Base-by-base conservation (phyloP, 768 basidiomycete genomes). In the Leccinum rimulosum region DNA sequence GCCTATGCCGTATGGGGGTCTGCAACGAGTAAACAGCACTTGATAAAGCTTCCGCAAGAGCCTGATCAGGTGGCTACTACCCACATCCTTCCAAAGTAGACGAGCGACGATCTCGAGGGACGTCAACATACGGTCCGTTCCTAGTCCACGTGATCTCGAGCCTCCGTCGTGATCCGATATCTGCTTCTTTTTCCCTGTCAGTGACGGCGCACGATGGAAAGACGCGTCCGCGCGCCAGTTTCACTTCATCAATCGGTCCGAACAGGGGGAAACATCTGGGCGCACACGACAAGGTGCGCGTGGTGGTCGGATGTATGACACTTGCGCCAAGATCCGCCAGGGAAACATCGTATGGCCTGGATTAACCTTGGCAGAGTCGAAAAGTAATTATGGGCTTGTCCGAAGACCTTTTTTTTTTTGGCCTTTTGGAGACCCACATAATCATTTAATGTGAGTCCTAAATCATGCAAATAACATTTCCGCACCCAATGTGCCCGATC, bases 351-450 rank as follows among this genome's bases (percentile, higher is more conserved):
- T 22, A 15, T 28, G 35, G n/a, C 54, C 17, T 30, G 11, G 49
- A 70, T 70, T 70, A 70, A 71, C 69, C 52, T 69, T 59, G 60
- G 50, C 28, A 54, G 55, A 40, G 59, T 30, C 22, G 52, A 61
- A 54, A 55, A 54, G 52, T 27, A 52, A 63, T 35, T 35, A 35
- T 61, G 64, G 66, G 54, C 22, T 28, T 66, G 56, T 61, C 65
- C 59, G 61, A 48, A 14, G 50, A 38, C 45, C 36, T 25, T 58
- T 60, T 56, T 61, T 61, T 64, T 53, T 35, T 55, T 27, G 50
- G 53, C 31, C 11, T 25, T 53, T 59, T 48, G 11, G 28, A 59
- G 36, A 30, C 56, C 38, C 61, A 57, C 53, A 52, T 68, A 68
- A 68, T 54, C 52, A 47, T 56, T 69, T 51, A 45, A 65, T 58